phyloP scores from a whole-genome alignment of 371 early-diverging fungal species.

The Apophysomyces variabilis region DNA sequence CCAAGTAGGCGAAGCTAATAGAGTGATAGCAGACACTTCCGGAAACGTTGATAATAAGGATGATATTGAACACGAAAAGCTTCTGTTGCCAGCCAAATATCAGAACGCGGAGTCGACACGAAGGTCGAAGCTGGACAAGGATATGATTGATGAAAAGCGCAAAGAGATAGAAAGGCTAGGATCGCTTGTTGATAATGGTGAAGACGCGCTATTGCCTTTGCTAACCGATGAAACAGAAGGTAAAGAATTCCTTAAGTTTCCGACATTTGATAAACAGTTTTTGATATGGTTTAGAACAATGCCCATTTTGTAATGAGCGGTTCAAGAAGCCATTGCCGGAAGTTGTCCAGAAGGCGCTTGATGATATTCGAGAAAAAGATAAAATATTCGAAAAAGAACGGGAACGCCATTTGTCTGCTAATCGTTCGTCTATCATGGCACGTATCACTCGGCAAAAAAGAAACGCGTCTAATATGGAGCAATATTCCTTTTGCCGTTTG shows the following conservation, averaged over 20 bases:
- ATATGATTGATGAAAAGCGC: background rate
- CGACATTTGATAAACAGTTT: background rate
- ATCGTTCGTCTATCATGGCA: background rate
- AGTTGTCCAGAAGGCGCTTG: background rate
- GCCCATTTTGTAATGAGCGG: background rate
- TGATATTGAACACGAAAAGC: background rate
- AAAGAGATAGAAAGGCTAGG: background rate
- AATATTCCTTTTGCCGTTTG: slow-evolving; percentile 45
- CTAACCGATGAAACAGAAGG: background rate
- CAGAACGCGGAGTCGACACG: background rate
- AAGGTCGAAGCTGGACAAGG: background rate
- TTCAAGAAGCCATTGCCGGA: background rate
- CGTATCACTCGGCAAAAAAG: background rate
- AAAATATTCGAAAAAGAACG: background rate
- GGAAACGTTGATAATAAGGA: background rate
- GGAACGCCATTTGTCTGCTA: background rate
- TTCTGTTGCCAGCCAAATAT: background rate
- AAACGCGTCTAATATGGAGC: slow-evolving; percentile 22
- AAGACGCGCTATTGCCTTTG: background rate
- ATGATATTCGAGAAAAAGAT: background rate
- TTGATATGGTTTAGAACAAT: background rate
- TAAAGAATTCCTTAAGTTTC: background rate
- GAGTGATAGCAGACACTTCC: background rate
- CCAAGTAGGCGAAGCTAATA: background rate
- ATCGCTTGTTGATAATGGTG: background rate